phyloP scores from a whole-genome alignment of 1,284 basidiomycete genomes.

The Microbotryomycetes sp. region DNA sequence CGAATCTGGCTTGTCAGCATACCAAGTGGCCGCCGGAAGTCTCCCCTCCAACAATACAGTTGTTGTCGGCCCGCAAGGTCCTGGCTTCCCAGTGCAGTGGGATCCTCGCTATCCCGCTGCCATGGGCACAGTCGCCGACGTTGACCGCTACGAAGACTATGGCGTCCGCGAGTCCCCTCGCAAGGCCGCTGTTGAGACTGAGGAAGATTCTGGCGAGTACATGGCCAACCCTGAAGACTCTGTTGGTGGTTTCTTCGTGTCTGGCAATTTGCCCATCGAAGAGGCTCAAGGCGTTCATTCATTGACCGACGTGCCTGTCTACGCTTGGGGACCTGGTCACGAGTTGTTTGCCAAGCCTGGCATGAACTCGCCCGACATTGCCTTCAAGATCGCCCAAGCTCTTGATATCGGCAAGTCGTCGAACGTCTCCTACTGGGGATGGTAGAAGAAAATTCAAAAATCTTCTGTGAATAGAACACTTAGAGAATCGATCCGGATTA shows the following conservation, averaged over 20 bases:
- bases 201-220: not conserved
- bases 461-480: too few species aligned
- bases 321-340: constrained; percentile 42
- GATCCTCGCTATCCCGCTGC: constrained; percentile 43
- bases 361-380: constrained; percentile 17
- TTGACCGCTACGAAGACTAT: constrained; percentile 24
- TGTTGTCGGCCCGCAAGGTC: constrained; percentile 37
- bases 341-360: constrained; percentile 39
- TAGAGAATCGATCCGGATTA: too few species aligned
- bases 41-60: constrained; percentile 36
- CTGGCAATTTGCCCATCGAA: constrained; percentile 38
- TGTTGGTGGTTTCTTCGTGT: constrained; percentile 37
- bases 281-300: constrained; percentile 43
- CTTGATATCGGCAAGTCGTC: constrained; percentile 35
- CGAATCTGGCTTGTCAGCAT: constrained; percentile 40
- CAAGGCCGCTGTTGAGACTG: not conserved
- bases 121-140: constrained; percentile 39
- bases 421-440: not conserved
- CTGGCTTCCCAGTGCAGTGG: constrained; percentile 44
- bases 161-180: constrained; percentile 4
- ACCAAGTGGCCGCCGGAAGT: constrained; percentile 18
- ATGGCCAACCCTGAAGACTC: constrained; percentile 40
- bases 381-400: constrained; percentile 37
- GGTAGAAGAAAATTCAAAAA: not conserved
- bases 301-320: constrained; percentile 41